Evolutionary conservation across 208 protist species (phyloP), one percentile per base, ranked within the genome.

Genomic region (Trypanosoma boissoni): DNA sequence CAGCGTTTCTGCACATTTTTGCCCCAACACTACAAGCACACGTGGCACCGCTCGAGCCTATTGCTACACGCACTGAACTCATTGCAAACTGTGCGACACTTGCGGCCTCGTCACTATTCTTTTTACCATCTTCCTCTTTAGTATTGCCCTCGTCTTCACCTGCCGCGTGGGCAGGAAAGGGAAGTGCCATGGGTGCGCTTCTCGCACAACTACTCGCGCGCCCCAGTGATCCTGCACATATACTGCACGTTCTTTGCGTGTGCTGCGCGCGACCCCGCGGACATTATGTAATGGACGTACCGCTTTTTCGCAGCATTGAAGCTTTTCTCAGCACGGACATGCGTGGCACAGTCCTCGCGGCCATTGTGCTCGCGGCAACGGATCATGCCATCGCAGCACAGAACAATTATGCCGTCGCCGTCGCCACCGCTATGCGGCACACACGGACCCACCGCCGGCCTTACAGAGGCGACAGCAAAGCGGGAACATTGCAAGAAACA

Each of bases 361-460:
- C 64, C 0, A 23, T 78, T 12, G 53, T 91, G 12, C 74, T 82
- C 36, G 71, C 76, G 48, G 59, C 74, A 50, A 91, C 81, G 16
- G 77, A 86, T 53, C 18, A 60, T 2, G 45, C 83, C 0, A 62
- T 91, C n/a, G 73, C 78, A 2, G 79, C 80, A 12, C 69, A 79
- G 39, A 75, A 87, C 45, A 89, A 88, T 62, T 89, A 87, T 64
- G 64, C 78, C 4, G 58, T 77, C 4, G 76, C 79, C 27, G 23
- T 82, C 20, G 36, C 60, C 10, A 68, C 68, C 32, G 16, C 26
- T 3, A 2, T 79, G 4, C 1, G 70, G 21, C 32, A 42, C 4
- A 52, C 56, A 24, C 27, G 42, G 16, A 3, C 26, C 20, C 21
- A 61, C 36, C 10, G 62, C 18, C 58, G 54, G n/a, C n/a, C n/a